Conservation (phyloP, 73 alveolate species). For the Stentor coeruleus region DNA sequence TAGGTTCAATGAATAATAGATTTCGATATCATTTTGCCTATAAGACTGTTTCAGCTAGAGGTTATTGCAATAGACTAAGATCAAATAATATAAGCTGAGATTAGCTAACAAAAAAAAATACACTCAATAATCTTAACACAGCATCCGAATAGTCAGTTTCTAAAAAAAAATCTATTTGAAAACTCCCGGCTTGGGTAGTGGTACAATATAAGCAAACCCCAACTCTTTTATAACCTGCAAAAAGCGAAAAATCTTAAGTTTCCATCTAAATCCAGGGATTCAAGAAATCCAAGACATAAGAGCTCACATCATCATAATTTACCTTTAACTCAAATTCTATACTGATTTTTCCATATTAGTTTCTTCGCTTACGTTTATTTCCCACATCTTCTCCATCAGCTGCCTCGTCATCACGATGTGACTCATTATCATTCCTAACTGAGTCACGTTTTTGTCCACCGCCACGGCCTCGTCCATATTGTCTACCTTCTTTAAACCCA, state of each 20-base stretch:
- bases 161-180: background rate
- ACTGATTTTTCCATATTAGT: too few relatives aligned
- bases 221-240: background rate
- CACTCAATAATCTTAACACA: background rate
- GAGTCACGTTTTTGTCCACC: constrained; percentile 62
- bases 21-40: background rate
- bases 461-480: constrained; percentile 96
- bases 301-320: too few relatives aligned
- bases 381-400: constrained; percentile 24
- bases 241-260: too few relatives aligned
- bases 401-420: constrained; percentile 25
- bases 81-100: background rate
- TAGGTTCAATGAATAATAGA: background rate
- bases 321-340: too few relatives aligned
- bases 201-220: background rate
- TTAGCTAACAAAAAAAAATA: background rate
- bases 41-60: background rate
- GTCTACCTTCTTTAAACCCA: constrained; percentile 96
- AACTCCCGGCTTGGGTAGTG: background rate
- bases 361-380: background rate
- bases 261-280: background rate
- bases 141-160: background rate
- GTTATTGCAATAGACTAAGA: background rate
- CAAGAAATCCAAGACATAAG: too few relatives aligned
- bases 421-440: constrained; percentile 1